Evolutionary conservation across 2,329 filamentous ascomycete species (phyloP), one percentile per base, ranked within the genome.

Genomic region (Aspergillus sojae): DNA sequence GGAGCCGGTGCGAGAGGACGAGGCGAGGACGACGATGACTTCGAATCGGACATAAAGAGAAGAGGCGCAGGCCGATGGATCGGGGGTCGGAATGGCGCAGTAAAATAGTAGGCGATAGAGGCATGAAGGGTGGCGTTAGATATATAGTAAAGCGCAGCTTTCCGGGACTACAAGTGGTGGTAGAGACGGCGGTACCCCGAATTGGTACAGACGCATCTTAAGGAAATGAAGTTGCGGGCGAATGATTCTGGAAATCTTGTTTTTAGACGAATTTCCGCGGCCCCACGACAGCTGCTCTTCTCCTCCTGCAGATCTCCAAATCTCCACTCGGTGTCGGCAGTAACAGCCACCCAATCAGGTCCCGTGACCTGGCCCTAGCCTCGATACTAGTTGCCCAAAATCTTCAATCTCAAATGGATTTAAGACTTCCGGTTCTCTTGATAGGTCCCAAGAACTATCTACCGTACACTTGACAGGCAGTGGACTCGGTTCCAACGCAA

Each of bases 1-100:
- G 66, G 62, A 32, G 60, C 60, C 46, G 67, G 67, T 23, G 66
- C 67, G 39, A 68, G 63, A 14, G 63, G 61, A 53, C 68, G 68
- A 34, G 63, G 56, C 48, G 65, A 59, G 19, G 63, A 58, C 46
- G 65, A 59, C 5, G 63, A 53, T 23, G 57, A 53, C 60, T 63
- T 61, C n/a, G 66, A 59, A 48, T 69, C 62, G 57, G 68, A 69
- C 68, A 70, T 70, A 43, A 58, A 66, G 50, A 53, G 23, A 7
- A 30, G 34, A 23, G 32, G 21, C 10, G n/a, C 30, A 10, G 32
- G 52, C 52, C 52, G 32, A 36, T 19, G 26, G 48, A 11, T 52
- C 26, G 48, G 26, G 11, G 45, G 45, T 26, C 45, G 23, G 23
- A 32, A 52, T 32, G 7, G 26, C 26, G 19, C 48, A 32, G 16